Base-by-base conservation (phyloP, 176 grass and related monocot species). In the Zea luxurians region DNA sequence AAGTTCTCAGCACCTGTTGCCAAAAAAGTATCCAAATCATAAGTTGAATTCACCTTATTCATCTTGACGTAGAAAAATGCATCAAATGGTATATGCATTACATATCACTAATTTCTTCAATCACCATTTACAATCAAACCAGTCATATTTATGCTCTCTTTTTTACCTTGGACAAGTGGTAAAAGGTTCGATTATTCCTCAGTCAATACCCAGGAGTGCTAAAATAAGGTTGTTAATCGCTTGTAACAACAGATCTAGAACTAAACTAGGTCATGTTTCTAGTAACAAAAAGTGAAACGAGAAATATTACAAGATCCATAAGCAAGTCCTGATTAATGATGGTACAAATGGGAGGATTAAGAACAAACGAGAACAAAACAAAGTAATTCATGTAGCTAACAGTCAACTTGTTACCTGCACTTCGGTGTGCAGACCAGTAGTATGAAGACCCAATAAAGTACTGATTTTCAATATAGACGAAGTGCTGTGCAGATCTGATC, bases 361-460 rank as follows among this genome's bases (percentile, higher is more conserved):
- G 49, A 16, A 48, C 12, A 42, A 49, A 15, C 8, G 2, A 73
- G 37, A 66, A 66, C 2, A 36, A 57, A 71, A 58, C 5, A 20
- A 70, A 34, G 18, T 18, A 50, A 52, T 13, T 41, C 18, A 37
- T 2, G 27, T 38, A 60, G 4, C 17, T 61, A 42, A 45, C 5
- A 48, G 48, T 68, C 65, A 78, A 84, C 35, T 58, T 59, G 64
- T 84, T 82, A 97, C 95, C 95, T 92, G 91, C 84, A 81, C 57
- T 86, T 88, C 83, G 94, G 72, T 96, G 88, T 65, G 89, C 88
- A 64, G 91, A 89, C 95, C 95, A 98, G 71, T 66, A 82, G 84
- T 92, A 92, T 17, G 91, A 92, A 77, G 91, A 98, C 57, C 95
- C 95, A 81, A 94, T 89, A 76, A 98, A 98, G 77, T 98, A 98